Evolutionary conservation across 805 yeast species (phyloP), one percentile per base, ranked within the genome.

Genomic region (Saturnispora saitoi): DNA sequence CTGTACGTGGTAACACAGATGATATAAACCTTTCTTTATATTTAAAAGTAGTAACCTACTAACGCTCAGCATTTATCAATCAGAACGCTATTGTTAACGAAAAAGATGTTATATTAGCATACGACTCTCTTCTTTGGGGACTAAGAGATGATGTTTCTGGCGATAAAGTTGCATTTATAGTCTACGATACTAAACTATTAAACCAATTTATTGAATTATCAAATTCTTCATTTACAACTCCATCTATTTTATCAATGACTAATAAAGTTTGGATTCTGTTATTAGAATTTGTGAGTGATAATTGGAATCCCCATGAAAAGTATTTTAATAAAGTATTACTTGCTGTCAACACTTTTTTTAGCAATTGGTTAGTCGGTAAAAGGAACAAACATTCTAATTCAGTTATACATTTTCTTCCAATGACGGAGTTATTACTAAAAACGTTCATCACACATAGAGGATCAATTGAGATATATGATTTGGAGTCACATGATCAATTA

Each of bases 221-320:
- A 14, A 15, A 24, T 17, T 38, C 19, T 19, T 15, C 28, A 10
- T 39, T 22, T 41, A 9, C 26, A 4, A 39, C 48, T 14, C 48
- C 48, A 17, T 20, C 44, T 6, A 40, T 46, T 10, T 38, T 42
- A 6, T 14, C 29, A 7, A 30, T 46, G 48, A 29, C 26, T 19
- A 46, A 37, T n/a, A 46, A 40, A 19, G 44, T 46, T n/a, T 46
- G 48, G 48, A 32, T 34, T 4, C 10, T 24, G 11, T 14, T 46
- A 19, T 8, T 39, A 22, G 39, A 46, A 17, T 46, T 46, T 40
- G 48, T 46, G 5, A 15, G 14, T 12, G 44, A 46, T 9, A 40
- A 46, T 19, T 46, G 48, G 48, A 46, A 46, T 15, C 44, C 42
- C 6, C 48, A 46, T 41, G 48, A 46, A 26, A 34, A 15, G 34